Evolutionary conservation across 2,329 filamentous ascomycete species (phyloP).

Genomic region (Chaetoscypha palmicola): DNA sequence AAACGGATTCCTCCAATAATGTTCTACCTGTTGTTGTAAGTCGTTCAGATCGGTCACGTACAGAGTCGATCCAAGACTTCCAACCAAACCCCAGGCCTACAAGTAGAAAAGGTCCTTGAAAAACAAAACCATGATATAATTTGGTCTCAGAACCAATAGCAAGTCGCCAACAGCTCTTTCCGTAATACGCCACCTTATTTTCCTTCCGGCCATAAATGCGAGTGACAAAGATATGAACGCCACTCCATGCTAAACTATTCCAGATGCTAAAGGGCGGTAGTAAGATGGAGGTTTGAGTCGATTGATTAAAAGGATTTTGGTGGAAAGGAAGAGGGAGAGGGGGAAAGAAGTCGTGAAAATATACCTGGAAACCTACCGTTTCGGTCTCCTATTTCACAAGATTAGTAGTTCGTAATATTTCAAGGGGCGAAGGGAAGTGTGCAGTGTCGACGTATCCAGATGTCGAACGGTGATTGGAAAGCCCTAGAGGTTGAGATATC

Average conservation of each 20-base stretch:
- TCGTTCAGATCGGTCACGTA: too few species aligned
- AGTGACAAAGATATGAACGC: slow-evolving; percentile 12
- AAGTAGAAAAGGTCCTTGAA: too few species aligned
- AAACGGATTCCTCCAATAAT: too few species aligned
- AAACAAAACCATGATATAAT: too few species aligned
- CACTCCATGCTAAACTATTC: slow-evolving; percentile 17
- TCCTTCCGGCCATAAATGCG: slow-evolving; percentile 1
- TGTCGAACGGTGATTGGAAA: neutral
- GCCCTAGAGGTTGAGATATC: too few species aligned
- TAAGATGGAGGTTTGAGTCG: slow-evolving; percentile 12
- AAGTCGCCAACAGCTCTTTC: neutral
- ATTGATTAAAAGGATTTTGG: slow-evolving; percentile 16
- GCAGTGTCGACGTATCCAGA: slow-evolving; percentile 7
- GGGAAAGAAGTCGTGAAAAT: slow-evolving; percentile 11
- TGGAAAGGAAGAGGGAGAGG: slow-evolving; percentile 7
- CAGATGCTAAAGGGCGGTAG: slow-evolving; percentile 12
- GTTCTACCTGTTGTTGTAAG: too few species aligned
- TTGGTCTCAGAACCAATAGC: too few species aligned
- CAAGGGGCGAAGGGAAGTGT: too few species aligned
- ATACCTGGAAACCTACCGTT: slow-evolving; percentile 27
- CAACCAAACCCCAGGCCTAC: too few species aligned
- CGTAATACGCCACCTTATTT: slow-evolving; percentile 2
- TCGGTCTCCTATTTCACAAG: slow-evolving; percentile 12
- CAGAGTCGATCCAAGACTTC: too few species aligned
- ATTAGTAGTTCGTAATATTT: slow-evolving; percentile 15